Evolutionary conservation across 768 basidiomycete genomes (phyloP).

Genomic region (Mrakia frigida): DNA sequence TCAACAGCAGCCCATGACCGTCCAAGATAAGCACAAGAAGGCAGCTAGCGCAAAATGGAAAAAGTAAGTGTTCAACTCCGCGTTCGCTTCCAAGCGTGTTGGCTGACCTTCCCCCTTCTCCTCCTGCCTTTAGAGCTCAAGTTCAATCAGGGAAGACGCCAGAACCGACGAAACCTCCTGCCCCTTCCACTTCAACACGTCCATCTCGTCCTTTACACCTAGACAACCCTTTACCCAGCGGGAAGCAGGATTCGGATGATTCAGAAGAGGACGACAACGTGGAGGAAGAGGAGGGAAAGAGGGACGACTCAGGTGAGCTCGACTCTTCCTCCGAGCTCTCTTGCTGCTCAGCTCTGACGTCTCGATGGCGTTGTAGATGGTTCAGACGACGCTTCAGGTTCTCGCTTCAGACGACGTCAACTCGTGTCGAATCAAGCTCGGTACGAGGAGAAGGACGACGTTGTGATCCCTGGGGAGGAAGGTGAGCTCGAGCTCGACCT

Average conservation of each 20-base stretch:
- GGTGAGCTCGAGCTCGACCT: not conserved
- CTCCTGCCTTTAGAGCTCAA: not conserved
- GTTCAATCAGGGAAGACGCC: too few relatives aligned
- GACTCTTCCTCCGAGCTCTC: not conserved
- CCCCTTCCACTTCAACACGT: not conserved
- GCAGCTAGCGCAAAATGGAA: slow-evolving; percentile 14
- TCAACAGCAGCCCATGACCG: not conserved
- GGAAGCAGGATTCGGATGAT: slow-evolving; percentile 8
- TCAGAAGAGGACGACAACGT: not conserved
- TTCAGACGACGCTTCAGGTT: not conserved
- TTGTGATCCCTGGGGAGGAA: not conserved
- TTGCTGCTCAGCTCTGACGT: not conserved
- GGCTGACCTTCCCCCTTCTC: not conserved
- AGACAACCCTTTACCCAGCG: slow-evolving; percentile 1
- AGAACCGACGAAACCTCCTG: not conserved
- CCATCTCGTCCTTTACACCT: not conserved
- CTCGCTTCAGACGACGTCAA: slow-evolving; percentile 8
- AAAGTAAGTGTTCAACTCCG: not conserved
- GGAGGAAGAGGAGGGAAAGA: not conserved
- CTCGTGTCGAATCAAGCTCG: slow-evolving; percentile 12
- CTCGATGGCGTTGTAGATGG: not conserved
- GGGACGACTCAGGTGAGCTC: not conserved
- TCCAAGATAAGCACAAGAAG: slow-evolving; percentile 22
- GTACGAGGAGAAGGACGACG: not conserved
- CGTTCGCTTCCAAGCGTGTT: not conserved